phyloP scores from a whole-genome alignment of 495 filamentous ascomycete genomes.

The Tuber melanosporum region DNA sequence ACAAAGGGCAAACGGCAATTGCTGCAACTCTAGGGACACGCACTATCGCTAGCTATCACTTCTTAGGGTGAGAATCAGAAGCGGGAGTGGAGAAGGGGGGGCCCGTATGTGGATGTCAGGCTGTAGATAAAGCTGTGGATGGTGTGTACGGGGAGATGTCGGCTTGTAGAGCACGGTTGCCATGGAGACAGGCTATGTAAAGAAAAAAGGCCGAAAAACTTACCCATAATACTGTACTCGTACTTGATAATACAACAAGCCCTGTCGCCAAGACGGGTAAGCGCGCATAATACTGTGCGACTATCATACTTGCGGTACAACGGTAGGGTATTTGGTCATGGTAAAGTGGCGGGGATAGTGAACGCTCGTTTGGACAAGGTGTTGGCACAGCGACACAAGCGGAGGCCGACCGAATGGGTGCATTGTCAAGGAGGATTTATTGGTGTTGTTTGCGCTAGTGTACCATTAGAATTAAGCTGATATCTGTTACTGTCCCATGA shows the following conservation, averaged over 20 bases:
- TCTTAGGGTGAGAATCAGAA: background rate
- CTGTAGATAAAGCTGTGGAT: background rate
- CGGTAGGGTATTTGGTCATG: too few relatives aligned
- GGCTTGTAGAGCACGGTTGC: background rate
- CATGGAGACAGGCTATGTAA: background rate
- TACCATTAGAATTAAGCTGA: too few relatives aligned
- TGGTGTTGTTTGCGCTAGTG: too few relatives aligned
- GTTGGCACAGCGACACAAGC: too few relatives aligned
- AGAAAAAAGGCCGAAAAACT: background rate
- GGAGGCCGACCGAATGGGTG: too few relatives aligned
- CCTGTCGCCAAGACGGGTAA: background rate
- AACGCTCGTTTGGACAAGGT: too few relatives aligned
- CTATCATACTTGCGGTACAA: background rate
- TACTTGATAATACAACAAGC: background rate
- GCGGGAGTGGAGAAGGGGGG: conserved; percentile 1
- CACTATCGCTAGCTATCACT: background rate
- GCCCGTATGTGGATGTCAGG: background rate
- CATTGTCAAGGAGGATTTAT: too few relatives aligned
- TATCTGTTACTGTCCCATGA: too few relatives aligned
- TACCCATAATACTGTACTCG: too few relatives aligned
- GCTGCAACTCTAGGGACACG: background rate
- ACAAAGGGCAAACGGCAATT: background rate
- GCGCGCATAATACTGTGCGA: background rate
- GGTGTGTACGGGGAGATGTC: background rate
- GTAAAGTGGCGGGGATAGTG: too few relatives aligned